These are phyloP conservation scores for Geotrichum australiense DNA, from an alignment of 1,139 yeast genomes.

Conservation along the genomic window DNA sequence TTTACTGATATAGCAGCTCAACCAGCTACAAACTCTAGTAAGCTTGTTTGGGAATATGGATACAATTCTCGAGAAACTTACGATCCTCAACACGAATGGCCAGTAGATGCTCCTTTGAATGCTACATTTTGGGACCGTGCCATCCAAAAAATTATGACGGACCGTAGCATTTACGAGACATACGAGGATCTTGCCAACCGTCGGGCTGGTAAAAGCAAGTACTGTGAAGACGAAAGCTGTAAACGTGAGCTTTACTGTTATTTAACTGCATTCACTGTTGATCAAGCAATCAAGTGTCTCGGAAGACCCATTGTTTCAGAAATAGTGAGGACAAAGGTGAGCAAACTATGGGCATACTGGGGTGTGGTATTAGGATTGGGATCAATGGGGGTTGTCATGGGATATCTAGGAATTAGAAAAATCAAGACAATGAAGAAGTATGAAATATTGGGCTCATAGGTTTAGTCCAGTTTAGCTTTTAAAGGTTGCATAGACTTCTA, in stretches of 20 bases:
- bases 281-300: slow-evolving; percentile 1
- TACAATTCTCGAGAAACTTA: slow-evolving; percentile 32
- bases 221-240: slow-evolving; percentile 23
- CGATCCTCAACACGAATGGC: slow-evolving; percentile 25
- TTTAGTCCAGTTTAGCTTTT: too few species aligned
- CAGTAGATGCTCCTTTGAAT: slow-evolving; percentile 27
- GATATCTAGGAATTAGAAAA: too few species aligned
- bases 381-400: too few species aligned
- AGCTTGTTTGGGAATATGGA: slow-evolving; percentile 30
- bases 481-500: too few species aligned
- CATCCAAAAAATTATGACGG: slow-evolving; percentile 32
- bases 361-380: too few species aligned
- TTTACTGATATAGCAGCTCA: slow-evolving; percentile 33
- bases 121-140: slow-evolving; percentile 31
- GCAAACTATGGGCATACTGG: too few species aligned
- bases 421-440: too few species aligned
- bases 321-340: too few species aligned
- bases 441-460: too few species aligned
- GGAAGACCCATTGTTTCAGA: neutral
- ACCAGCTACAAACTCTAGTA: slow-evolving; percentile 22
- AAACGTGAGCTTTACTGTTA: slow-evolving; percentile 29
- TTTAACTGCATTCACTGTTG: slow-evolving; percentile 8
- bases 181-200: slow-evolving; percentile 22
- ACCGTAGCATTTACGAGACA: slow-evolving; percentile 46
- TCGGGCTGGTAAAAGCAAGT: neutral